Conservation (phyloP, 768 basidiomycete species). For the Termitomyces sp. region DNA sequence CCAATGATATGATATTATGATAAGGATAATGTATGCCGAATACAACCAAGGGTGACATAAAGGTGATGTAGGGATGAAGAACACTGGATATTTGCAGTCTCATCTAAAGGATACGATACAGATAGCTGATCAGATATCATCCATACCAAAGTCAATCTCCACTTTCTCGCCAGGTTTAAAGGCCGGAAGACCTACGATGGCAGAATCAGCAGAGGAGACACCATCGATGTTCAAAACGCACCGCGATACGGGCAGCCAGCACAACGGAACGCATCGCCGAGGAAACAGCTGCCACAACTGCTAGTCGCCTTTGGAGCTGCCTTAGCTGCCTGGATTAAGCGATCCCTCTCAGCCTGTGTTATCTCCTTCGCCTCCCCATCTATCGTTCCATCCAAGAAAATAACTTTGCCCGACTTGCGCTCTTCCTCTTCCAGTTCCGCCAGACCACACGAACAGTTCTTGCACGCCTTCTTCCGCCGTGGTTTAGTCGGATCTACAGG, state of each 20-base stretch:
- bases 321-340: slow-evolving; percentile 61
- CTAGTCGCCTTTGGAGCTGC: slow-evolving; percentile 87
- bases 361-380: slow-evolving; percentile 59
- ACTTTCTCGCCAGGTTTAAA: slow-evolving; percentile 99
- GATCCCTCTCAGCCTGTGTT: slow-evolving; percentile 57
- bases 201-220: slow-evolving; percentile 6
- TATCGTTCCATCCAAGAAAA: slow-evolving; percentile 64
- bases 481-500: slow-evolving; percentile 50
- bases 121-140: slow-evolving; percentile 62
- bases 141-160: slow-evolving; percentile 84
- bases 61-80: background rate
- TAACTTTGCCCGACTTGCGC: slow-evolving; percentile 52
- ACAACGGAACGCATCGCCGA: slow-evolving; percentile 98
- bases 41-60: background rate
- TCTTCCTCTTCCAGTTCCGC: slow-evolving; percentile 92
- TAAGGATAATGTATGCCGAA: background rate
- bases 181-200: slow-evolving; percentile 80
- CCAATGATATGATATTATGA: background rate
- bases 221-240: slow-evolving; percentile 39
- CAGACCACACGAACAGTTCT: slow-evolving; percentile 94
- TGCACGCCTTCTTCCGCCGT: slow-evolving; percentile 90
- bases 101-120: background rate
- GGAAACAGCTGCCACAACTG: slow-evolving; percentile 95
- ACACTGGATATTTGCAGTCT: background rate
- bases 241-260: slow-evolving; percentile 94